Percentiles rank a stretch among this genome's conserved stretches.
Evolutionary conservation across 352 stramenopile genomes (phyloP).

Genomic region (Labyrinthula sp.): DNA sequence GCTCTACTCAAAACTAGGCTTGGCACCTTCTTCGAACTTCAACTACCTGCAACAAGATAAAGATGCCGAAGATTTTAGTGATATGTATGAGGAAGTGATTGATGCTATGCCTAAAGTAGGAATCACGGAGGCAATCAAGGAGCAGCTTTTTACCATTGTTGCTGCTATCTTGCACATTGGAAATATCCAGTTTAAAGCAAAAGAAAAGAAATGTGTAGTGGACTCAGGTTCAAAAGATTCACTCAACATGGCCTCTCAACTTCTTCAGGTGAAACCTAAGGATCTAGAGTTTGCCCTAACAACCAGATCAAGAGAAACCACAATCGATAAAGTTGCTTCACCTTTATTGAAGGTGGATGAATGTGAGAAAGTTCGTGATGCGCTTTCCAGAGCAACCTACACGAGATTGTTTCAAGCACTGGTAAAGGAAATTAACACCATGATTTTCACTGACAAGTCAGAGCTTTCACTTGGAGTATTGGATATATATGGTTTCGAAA

Average conservation of each 20-base stretch:
- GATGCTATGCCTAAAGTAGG: slow-evolving; percentile 48
- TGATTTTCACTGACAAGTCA: slow-evolving; percentile 43
- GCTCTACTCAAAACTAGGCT: slow-evolving; percentile 9
- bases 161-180: slow-evolving; percentile 72
- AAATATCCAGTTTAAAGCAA: slow-evolving; percentile 68
- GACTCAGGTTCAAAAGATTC: not conserved
- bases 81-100: slow-evolving; percentile 32
- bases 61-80: slow-evolving; percentile 57
- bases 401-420: slow-evolving; percentile 67
- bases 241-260: slow-evolving; percentile 7
- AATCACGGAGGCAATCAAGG: slow-evolving; percentile 58
- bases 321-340: slow-evolving; percentile 9
- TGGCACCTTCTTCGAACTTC: not conserved
- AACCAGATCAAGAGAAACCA: slow-evolving; percentile 8
- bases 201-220: slow-evolving; percentile 21
- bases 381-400: slow-evolving; percentile 67
- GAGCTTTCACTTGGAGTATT: slow-evolving; percentile 45
- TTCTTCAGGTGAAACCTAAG: slow-evolving; percentile 2
- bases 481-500: slow-evolving; percentile 68
- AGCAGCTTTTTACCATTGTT: slow-evolving; percentile 66
- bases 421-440: slow-evolving; percentile 61
- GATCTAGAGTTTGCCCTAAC: slow-evolving; percentile 21
- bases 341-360: slow-evolving; percentile 21
- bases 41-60: slow-evolving; percentile 47
- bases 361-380: slow-evolving; percentile 33